Evolutionary conservation across 768 basidiomycete genomes (phyloP).

Genomic region (Inosperma sp.): DNA sequence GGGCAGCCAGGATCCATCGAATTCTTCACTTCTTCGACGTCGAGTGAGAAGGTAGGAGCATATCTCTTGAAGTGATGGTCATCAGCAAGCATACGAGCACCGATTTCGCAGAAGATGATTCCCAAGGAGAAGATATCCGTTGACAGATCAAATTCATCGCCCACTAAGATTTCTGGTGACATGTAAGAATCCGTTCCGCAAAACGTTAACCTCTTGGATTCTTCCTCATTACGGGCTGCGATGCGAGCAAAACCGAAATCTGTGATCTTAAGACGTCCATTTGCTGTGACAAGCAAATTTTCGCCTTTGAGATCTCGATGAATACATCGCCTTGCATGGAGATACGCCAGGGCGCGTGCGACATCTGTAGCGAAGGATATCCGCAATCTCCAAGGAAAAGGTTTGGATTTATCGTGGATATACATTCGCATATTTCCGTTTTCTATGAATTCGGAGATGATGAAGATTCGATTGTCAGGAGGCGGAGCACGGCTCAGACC

Average conservation of each 20-base stretch:
- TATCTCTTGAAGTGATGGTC: slow-evolving; percentile 71
- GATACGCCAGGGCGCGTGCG: slow-evolving; percentile 91
- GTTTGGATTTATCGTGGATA: slow-evolving; percentile 78
- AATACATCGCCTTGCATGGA: slow-evolving; percentile 88
- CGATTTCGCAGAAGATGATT: slow-evolving; percentile 90
- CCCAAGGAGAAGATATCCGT: slow-evolving; percentile 95
- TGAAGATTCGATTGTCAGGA: slow-evolving; percentile 83
- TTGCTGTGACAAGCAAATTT: slow-evolving; percentile 91
- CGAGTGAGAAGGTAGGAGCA: slow-evolving; percentile 76
- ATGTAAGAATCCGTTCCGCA: slow-evolving; percentile 93
- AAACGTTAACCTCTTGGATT: slow-evolving; percentile 79
- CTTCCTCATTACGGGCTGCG: slow-evolving; percentile 87
- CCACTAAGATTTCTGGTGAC: slow-evolving; percentile 92
- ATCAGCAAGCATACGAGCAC: slow-evolving; percentile 80
- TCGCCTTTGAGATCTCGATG: slow-evolving; percentile 95
- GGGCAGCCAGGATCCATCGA: slow-evolving; percentile 76
- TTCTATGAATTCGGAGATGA: slow-evolving; percentile 93
- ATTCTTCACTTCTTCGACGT: slow-evolving; percentile 62
- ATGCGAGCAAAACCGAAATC: slow-evolving; percentile 98
- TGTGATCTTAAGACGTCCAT: slow-evolving; percentile 95
- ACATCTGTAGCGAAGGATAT: slow-evolving; percentile 95
- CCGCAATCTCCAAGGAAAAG: slow-evolving; percentile 91
- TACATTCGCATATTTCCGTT: slow-evolving; percentile 88
- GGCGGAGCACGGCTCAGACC: slow-evolving; percentile 79
- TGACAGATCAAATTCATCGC: slow-evolving; percentile 87